Percentiles rank a stretch among this genome's conserved stretches.
Evolutionary conservation across 2,329 filamentous ascomycete species (phyloP).

Genomic region (Stylonectria norvegica): DNA sequence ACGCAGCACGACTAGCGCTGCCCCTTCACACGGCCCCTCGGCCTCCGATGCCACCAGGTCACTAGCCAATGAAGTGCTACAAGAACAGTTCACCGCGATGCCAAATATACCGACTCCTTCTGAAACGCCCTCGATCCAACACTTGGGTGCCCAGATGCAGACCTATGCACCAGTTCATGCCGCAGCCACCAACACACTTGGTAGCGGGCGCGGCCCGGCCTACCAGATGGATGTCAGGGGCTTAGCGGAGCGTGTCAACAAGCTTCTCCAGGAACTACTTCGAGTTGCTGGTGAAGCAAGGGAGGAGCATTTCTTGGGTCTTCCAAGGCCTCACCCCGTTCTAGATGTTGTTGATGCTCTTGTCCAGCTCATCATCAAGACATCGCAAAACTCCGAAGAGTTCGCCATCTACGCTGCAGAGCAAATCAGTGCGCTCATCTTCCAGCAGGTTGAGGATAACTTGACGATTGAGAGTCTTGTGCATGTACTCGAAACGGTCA

Average conservation of each 20-base stretch:
- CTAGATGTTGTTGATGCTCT: constrained; percentile 62
- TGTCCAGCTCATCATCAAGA: constrained; percentile 60
- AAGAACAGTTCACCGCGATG: constrained; percentile 58
- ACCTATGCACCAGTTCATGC: constrained; percentile 54
- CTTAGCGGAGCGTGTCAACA: constrained; percentile 54
- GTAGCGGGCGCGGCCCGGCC: constrained; percentile 49
- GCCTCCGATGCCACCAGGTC: constrained; percentile 59
- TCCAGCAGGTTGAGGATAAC: constrained; percentile 52
- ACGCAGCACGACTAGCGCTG: constrained; percentile 55
- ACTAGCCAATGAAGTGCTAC: constrained; percentile 61
- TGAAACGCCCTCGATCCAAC: constrained; percentile 56
- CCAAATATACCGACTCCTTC: constrained; percentile 56
- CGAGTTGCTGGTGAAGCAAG: constrained; percentile 49
- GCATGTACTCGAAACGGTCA: constrained; percentile 57
- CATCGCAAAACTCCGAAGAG: constrained; percentile 58
- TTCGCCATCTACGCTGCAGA: constrained; percentile 58
- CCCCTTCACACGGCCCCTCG: constrained; percentile 54
- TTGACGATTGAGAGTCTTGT: constrained; percentile 60
- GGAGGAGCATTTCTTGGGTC: constrained; percentile 58
- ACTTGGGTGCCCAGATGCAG: constrained; percentile 51
- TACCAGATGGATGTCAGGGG: constrained; percentile 51
- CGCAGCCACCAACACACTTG: constrained; percentile 31
- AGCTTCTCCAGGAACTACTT: constrained; percentile 56
- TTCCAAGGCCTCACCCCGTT: constrained; percentile 57
- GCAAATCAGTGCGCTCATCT: constrained; percentile 56